A percentile compares a stretch with the other conserved stretches of the same genome.
Conservation (phyloP, 2,329 filamentous ascomycete species). For the Thielaviopsis populi region DNA sequence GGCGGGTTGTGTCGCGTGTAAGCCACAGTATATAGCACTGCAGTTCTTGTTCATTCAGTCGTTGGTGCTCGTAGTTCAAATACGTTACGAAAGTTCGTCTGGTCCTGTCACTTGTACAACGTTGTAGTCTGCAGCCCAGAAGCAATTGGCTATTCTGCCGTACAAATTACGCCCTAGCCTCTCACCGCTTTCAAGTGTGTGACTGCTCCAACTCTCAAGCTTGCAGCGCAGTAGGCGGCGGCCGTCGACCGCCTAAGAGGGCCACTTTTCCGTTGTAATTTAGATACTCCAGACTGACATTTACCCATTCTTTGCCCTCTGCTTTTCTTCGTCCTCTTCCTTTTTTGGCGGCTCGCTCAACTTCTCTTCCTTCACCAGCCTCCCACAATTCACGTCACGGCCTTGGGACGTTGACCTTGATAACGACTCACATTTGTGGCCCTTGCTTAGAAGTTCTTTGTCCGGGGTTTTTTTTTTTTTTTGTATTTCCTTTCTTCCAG, state of each 20-base stretch:
- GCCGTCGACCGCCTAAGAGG: background rate
- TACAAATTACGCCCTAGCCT: background rate
- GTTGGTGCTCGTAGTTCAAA: background rate
- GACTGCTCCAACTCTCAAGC: background rate
- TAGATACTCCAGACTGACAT: background rate
- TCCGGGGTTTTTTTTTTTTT: background rate
- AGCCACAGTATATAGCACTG: background rate
- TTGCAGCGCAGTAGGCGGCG: background rate
- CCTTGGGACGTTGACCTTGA: background rate
- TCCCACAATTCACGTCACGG: conserved; percentile 4
- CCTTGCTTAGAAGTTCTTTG: background rate
- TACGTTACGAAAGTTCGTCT: background rate
- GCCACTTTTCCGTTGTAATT: background rate
- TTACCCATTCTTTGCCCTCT: background rate
- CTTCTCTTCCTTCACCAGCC: conserved; percentile 4
- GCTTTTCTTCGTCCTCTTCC: background rate
- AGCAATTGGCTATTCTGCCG: background rate
- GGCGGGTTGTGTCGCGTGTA: background rate
- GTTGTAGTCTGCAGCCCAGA: too few relatives aligned
- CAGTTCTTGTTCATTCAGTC: background rate
- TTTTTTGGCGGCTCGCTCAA: background rate
- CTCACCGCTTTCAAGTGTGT: background rate
- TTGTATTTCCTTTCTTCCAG: background rate
- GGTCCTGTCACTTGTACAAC: background rate
- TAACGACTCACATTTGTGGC: background rate